phyloP scores from a whole-genome alignment of 2,329 filamentous ascomycete species.

The Ustulina deusta region DNA sequence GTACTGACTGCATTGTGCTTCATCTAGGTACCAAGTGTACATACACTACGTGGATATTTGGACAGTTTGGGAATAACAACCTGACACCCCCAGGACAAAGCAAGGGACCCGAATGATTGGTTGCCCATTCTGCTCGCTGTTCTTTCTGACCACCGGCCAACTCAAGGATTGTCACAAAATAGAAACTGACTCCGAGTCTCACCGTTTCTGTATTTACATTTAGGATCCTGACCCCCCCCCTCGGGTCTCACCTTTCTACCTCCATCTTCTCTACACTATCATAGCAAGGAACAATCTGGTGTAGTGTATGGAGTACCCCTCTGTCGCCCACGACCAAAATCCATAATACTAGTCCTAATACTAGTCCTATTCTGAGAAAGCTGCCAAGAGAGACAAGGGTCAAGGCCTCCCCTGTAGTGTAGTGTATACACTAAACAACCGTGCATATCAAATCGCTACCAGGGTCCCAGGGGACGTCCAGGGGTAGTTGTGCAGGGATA shows the following conservation, averaged over 20 bases:
- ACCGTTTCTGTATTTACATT: slow-evolving; percentile 18
- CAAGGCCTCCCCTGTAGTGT: slow-evolving; percentile 39
- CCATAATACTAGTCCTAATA: slow-evolving; percentile 37
- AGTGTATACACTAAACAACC: slow-evolving; percentile 32
- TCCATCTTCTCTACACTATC: neutral
- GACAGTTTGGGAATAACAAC: slow-evolving; percentile 2
- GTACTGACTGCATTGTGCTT: too few relatives aligned
- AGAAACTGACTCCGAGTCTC: slow-evolving; percentile 10
- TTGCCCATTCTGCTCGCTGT: slow-evolving; percentile 18
- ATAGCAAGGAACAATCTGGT: neutral
- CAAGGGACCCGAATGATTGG: slow-evolving; percentile 34
- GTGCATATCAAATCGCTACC: slow-evolving; percentile 47
- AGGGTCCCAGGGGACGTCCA: slow-evolving; percentile 39
- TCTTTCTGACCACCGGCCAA: slow-evolving; percentile 12
- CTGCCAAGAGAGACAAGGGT: slow-evolving; percentile 44
- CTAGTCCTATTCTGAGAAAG: slow-evolving; percentile 23
- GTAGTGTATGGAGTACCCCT: slow-evolving; percentile 10
- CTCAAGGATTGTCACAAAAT: slow-evolving; percentile 15
- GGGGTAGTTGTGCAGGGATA: slow-evolving; percentile 44
- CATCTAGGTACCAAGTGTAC: too few relatives aligned
- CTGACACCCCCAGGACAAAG: slow-evolving; percentile 27
- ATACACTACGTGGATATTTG: too few relatives aligned
- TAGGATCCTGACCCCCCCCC: neutral
- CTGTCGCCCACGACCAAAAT: slow-evolving; percentile 8
- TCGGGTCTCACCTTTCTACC: slow-evolving; percentile 21